Evolutionary conservation across 2,329 filamentous ascomycete genomes (phyloP), one percentile per base, ranked within the genome.

Genomic region (Biscogniauxia sp.): DNA sequence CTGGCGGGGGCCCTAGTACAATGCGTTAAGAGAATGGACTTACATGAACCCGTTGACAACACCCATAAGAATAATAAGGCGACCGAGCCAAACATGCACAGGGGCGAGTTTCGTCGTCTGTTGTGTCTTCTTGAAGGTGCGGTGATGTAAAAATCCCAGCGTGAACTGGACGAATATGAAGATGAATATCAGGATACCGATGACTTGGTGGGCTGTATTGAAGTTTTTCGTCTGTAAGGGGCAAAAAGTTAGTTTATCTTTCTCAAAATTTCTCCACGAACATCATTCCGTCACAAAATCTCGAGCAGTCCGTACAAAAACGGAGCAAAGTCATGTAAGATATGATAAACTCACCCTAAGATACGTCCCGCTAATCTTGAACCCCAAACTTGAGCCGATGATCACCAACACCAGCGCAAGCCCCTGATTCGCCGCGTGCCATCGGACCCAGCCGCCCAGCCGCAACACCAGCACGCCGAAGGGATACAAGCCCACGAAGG

Each of bases 61-160:
- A 52, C 84, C 86, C 3, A 86, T 67, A 9, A 80, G 69, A 20
- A 88, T 77, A 41, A 84, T 76, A 3, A 80, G 53, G 15, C 85
- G 80, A 2, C 86, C 86, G 2, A 86, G 74, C 80, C 84, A 85
- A 20, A 84, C 73, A 72, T 89, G 86, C 23, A 83, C 74, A 19
- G 76, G 80, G 56, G 82, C 79, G 37, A 85, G 77, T 64, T 78
- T 77, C 25, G 83, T 84, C 1, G 81, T 73, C 20, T 77, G 61
- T 59, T 80, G 74, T 2, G 81, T 84, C 70, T 77, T 75, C 67
- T 79, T 82, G 70, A 77, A 85, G 45, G 81, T 76, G 53, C 78
- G 75, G 66, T 88, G 85, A 65, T 87, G 83, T 58, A 85, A 64
- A 63, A 83, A 76, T 26, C 86, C 86, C 15, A 88, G 70, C 1